Evolutionary conservation across 257 asterid genomes (phyloP).

Genomic region (Nicotiana knightiana): DNA sequence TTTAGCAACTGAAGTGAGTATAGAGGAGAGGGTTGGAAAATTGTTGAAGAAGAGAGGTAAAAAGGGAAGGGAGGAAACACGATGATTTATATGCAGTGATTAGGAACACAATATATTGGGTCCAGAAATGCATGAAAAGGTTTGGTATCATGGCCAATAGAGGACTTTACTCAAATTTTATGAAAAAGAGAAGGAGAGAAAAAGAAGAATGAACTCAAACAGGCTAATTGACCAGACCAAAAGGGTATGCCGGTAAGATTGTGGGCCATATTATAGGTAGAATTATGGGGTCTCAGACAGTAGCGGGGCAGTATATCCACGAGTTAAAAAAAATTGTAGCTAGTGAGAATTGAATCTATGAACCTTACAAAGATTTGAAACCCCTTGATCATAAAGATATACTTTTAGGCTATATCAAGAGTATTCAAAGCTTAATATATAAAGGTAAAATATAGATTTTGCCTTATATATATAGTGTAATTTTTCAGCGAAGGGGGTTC

Average conservation of each 20-base stretch:
- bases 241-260: neutral
- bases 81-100: slow-evolving; percentile 44
- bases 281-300: neutral
- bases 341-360: no score
- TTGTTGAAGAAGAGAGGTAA: slow-evolving; percentile 10
- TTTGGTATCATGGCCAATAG: slow-evolving; percentile 32
- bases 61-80: slow-evolving; percentile 29
- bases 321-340: no score
- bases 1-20: neutral
- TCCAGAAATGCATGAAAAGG: slow-evolving; percentile 46
- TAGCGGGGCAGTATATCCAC: no score
- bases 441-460: no score
- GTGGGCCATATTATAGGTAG: slow-evolving; percentile 1
- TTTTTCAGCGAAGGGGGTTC: no score
- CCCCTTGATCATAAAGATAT: no score
- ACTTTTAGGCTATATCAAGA: no score
- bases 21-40: neutral
- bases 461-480: no score
- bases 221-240: neutral
- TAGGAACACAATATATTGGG: slow-evolving; percentile 11
- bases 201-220: neutral
- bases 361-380: no score
- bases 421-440: no score
- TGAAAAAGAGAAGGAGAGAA: neutral
- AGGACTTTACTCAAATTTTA: no score